Percentiles rank a stretch among this genome's conserved stretches.
phyloP scores from a whole-genome alignment of 345 rosid species.

The Trapa bicornis region DNA sequence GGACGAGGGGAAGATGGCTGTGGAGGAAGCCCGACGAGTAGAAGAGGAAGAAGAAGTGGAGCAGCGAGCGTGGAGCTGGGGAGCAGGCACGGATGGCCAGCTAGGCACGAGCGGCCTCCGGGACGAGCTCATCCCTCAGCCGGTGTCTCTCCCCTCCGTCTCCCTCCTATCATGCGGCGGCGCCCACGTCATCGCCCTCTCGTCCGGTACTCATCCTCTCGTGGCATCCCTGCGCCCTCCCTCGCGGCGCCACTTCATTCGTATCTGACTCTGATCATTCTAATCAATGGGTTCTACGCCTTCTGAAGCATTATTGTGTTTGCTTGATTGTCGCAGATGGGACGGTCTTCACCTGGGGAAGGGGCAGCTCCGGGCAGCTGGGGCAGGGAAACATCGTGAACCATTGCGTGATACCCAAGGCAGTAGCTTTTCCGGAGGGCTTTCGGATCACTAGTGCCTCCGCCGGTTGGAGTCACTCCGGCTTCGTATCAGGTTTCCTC shows the following conservation, averaged over 20 bases:
- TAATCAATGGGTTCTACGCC: background rate
- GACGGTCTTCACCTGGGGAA: constrained; percentile 71
- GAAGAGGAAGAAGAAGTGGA: background rate
- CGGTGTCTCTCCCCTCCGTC: constrained; percentile 43
- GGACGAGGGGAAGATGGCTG: background rate
- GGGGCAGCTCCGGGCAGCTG: constrained; percentile 86
- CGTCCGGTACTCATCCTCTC: constrained; percentile 26
- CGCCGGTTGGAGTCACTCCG: constrained; percentile 93
- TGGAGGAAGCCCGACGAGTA: background rate
- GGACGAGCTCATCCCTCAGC: constrained; percentile 76
- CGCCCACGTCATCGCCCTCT: constrained; percentile 75
- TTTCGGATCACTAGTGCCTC: constrained; percentile 36
- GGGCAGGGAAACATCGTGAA: constrained; percentile 56
- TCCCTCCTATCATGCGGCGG: constrained; percentile 82
- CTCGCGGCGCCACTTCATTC: background rate
- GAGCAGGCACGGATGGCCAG: constrained; percentile 94
- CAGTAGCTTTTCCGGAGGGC: constrained; percentile 24
- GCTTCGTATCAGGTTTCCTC: constrained; percentile 65
- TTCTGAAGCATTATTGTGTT: background rate
- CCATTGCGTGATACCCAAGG: constrained; percentile 34
- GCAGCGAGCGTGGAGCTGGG: constrained; percentile 74
- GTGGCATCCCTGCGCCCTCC: background rate
- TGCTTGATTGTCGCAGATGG: constrained; percentile 33
- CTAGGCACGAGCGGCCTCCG: constrained; percentile 50
- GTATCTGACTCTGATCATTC: background rate